A percentile compares a stretch with the other conserved stretches of the same genome.
Evolutionary conservation across 2,329 filamentous ascomycete genomes (phyloP).

Genomic region (Emmonsiellopsis sp.): DNA sequence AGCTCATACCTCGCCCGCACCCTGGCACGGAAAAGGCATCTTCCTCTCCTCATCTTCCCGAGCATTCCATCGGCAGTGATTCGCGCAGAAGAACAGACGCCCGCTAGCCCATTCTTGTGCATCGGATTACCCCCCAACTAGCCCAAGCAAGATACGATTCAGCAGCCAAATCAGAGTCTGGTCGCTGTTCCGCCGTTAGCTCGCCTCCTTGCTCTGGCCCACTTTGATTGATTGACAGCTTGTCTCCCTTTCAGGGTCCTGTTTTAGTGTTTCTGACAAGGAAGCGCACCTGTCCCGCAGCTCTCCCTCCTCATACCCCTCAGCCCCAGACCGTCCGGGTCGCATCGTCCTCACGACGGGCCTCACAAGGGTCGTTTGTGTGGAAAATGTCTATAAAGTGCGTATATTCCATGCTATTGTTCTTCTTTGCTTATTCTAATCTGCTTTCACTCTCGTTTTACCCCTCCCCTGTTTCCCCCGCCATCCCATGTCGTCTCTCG

Average conservation of each 20-base stretch:
- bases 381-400: conserved; percentile 34
- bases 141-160: background rate
- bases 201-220: background rate
- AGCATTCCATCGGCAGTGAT: background rate
- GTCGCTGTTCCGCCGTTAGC: background rate
- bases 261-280: background rate
- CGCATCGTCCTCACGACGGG: background rate
- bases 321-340: background rate
- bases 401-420: conserved; percentile 13
- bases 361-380: conserved; percentile 2
- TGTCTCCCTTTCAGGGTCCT: background rate
- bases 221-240: background rate
- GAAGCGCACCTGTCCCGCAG: background rate
- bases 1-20: too few species aligned
- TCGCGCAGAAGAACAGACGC: background rate
- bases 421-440: background rate
- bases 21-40: background rate
- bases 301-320: background rate
- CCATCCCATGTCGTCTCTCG: background rate
- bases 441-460: background rate
- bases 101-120: background rate
- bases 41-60: background rate
- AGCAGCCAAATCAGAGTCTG: background rate
- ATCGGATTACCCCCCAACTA: background rate
- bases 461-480: background rate